These are phyloP conservation scores for Lactarius hengduanensis DNA, from an alignment of 768 basidiomycete genomes.

Conservation along the genomic window DNA sequence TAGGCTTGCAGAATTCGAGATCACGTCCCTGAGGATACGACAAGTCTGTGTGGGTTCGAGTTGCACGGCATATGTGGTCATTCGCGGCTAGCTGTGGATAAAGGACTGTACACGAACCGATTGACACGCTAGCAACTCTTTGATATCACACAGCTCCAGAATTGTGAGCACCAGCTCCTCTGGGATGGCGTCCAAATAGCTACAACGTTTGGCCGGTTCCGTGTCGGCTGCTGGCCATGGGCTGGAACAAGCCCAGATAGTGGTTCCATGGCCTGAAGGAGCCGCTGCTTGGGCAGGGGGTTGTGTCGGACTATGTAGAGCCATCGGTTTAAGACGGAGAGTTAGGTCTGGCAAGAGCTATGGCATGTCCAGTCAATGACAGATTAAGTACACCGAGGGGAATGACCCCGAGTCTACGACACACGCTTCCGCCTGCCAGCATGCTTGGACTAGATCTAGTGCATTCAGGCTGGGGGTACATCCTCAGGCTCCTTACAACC, in stretches of 20 bases:
- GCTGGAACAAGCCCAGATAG: not conserved
- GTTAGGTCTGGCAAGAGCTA: not conserved
- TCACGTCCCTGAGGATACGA: constrained; percentile 3
- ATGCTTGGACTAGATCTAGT: not conserved
- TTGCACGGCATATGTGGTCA: not conserved
- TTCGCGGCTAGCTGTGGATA: not conserved
- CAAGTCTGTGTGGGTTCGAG: constrained; percentile 14
- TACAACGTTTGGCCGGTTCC: not conserved
- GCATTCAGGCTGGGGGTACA: not conserved
- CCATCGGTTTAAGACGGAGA: not conserved
- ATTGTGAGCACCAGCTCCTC: constrained; percentile 14
- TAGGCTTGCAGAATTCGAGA: constrained; percentile 10
- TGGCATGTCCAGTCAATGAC: not conserved
- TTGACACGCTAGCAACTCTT: constrained; percentile 15
- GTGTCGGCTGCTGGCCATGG: not conserved
- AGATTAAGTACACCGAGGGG: not conserved
- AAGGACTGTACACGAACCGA: constrained; percentile 8
- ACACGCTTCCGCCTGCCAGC: not conserved
- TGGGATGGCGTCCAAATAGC: not conserved
- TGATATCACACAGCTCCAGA: constrained; percentile 15
- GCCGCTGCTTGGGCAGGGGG: not conserved
- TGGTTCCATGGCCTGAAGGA: not conserved
- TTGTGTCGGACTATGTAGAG: not conserved
- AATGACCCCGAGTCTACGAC: not conserved
- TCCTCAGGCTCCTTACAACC: not conserved